These are phyloP conservation scores for Chernovozyma aurita DNA, from an alignment of 1,139 yeast species.

Conservation along the genomic window DNA sequence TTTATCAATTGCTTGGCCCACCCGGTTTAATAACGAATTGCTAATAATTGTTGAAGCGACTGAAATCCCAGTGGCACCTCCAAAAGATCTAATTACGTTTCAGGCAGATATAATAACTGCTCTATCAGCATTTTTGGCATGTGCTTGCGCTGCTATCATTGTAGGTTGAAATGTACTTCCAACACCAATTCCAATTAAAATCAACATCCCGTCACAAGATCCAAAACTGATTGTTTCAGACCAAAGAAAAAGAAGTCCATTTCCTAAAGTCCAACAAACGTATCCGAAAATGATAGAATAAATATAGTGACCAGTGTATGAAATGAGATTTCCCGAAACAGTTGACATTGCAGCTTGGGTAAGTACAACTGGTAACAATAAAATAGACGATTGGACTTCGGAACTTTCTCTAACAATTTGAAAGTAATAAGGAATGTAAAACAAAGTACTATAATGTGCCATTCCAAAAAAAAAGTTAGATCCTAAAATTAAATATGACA, in stretches of 20 bases:
- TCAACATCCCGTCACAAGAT: slow-evolving; percentile 27
- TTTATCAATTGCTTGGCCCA: slow-evolving; percentile 11
- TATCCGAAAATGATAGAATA: slow-evolving; percentile 40
- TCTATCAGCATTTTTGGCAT: slow-evolving; percentile 44
- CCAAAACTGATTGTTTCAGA: slow-evolving; percentile 26
- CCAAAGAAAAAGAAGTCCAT: slow-evolving; percentile 35
- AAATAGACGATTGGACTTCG: slow-evolving; percentile 33
- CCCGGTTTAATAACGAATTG: slow-evolving; percentile 11
- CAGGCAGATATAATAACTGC: slow-evolving; percentile 55
- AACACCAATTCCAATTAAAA: slow-evolving; percentile 44
- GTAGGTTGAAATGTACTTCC: slow-evolving; percentile 33
- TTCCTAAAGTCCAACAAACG: slow-evolving; percentile 37
- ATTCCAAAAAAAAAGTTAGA: slow-evolving; percentile 49
- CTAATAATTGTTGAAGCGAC: slow-evolving; percentile 22
- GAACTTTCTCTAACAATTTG: slow-evolving; percentile 43
- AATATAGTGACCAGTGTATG: slow-evolving; percentile 39
- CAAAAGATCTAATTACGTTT: slow-evolving; percentile 49
- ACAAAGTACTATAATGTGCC: slow-evolving; percentile 40
- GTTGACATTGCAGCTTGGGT: slow-evolving; percentile 37
- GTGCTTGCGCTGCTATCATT: slow-evolving; percentile 53
- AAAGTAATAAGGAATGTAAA: slow-evolving; percentile 48
- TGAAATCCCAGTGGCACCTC: slow-evolving; percentile 44
- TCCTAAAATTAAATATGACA: slow-evolving; percentile 36
- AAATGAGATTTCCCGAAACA: slow-evolving; percentile 40
- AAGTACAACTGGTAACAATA: slow-evolving; percentile 40